Evolutionary conservation across 257 asterid species (phyloP).

Genomic region (Scutellaria barbata): DNA sequence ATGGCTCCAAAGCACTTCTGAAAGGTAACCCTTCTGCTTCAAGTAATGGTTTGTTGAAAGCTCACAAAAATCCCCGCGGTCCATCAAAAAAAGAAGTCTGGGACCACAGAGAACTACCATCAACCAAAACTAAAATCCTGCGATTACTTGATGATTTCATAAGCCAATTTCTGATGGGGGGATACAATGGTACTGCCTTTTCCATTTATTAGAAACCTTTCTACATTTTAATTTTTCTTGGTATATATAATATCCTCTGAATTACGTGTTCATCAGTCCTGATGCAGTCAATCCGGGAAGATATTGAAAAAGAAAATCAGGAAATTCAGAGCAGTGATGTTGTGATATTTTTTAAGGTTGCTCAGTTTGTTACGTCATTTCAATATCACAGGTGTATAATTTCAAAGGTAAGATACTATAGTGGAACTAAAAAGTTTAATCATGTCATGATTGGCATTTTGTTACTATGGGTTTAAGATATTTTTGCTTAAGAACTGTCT

Average conservation of each 20-base stretch:
- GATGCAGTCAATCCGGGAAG: slow-evolving; percentile 86
- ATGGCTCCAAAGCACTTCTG: slow-evolving; percentile 88
- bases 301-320: slow-evolving; percentile 81
- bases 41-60: slow-evolving; percentile 62
- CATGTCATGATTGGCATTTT: slow-evolving; percentile 13
- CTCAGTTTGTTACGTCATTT: slow-evolving; percentile 80
- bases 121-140: slow-evolving; percentile 59
- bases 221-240: slow-evolving; percentile 26
- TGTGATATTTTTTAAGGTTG: slow-evolving; percentile 74
- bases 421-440: slow-evolving; percentile 13
- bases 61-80: slow-evolving; percentile 69
- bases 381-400: slow-evolving; percentile 72
- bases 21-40: slow-evolving; percentile 87
- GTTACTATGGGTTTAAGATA: slow-evolving; percentile 1
- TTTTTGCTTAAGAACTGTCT: slow-evolving; percentile 2
- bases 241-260: slow-evolving; percentile 35
- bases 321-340: slow-evolving; percentile 74
- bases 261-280: slow-evolving; percentile 52
- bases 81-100: slow-evolving; percentile 67
- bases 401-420: slow-evolving; percentile 55
- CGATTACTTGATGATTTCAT: slow-evolving; percentile 64
- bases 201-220: slow-evolving; percentile 20
- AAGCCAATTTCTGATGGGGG: slow-evolving; percentile 78
- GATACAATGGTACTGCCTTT: slow-evolving; percentile 74
- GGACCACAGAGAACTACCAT: slow-evolving; percentile 71